phyloP scores from a whole-genome alignment of 805 yeast species.

The Saccharomycopsis lassenensis region DNA sequence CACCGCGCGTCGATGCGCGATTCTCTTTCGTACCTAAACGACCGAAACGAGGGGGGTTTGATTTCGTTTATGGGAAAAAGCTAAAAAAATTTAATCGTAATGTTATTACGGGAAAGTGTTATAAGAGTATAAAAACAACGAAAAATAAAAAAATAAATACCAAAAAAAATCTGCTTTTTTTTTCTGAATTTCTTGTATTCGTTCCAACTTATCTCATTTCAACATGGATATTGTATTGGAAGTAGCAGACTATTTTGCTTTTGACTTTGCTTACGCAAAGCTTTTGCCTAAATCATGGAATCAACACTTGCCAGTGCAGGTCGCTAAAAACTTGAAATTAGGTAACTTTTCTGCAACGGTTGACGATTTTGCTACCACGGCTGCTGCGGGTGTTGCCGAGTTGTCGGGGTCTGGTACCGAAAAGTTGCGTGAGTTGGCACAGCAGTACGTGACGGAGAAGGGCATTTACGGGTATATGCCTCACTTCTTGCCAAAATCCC shows the following conservation, averaged over 20 bases:
- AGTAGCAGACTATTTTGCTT: constrained; percentile 54
- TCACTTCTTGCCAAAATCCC: constrained; percentile 42
- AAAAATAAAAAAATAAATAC: too few species aligned
- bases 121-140: too few species aligned
- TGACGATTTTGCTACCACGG: constrained; percentile 7
- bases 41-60: too few species aligned
- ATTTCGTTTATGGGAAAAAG: too few species aligned
- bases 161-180: too few species aligned
- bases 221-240: constrained; percentile 89
- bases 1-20: too few species aligned
- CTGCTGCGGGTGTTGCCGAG: neutral
- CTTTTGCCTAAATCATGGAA: constrained; percentile 49
- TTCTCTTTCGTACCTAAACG: too few species aligned
- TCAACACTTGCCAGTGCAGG: constrained; percentile 24
- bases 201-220: too few species aligned
- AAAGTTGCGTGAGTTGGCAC: constrained; percentile 8
- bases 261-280: constrained; percentile 68
- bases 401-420: neutral
- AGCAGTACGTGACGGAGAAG: constrained; percentile 16
- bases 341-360: constrained; percentile 18
- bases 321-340: constrained; percentile 19
- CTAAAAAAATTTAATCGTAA: too few species aligned
- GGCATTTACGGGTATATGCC: constrained; percentile 57
- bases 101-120: too few species aligned
- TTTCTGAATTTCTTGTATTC: too few species aligned